Evolutionary conservation across 163 green algal species (phyloP).

Genomic region (Botryococcus braunii): DNA sequence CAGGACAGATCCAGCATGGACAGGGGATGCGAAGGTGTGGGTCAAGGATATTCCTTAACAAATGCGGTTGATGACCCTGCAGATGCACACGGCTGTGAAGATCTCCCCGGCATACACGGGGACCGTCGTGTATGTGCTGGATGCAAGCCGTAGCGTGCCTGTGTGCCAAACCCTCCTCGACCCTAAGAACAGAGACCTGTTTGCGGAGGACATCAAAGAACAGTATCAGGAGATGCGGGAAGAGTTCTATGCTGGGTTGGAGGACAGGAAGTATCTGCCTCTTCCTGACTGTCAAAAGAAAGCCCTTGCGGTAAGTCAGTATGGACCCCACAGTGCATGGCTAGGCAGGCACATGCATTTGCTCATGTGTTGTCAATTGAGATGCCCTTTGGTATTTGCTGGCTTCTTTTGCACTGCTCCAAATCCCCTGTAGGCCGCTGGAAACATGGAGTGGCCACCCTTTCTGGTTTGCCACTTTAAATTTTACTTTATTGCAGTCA

Average conservation of each 20-base stretch:
- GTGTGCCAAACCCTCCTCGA: constrained; percentile 85
- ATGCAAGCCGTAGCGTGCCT: constrained; percentile 86
- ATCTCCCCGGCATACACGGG: constrained; percentile 84
- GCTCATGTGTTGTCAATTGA: too few species aligned
- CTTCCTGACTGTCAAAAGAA: constrained; percentile 55
- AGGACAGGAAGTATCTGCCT: constrained; percentile 89
- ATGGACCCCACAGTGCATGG: too few species aligned
- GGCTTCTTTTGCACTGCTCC: too few species aligned
- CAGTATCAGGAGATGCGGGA: constrained; percentile 91
- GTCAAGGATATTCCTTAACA: too few species aligned
- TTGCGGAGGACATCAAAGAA: constrained; percentile 72
- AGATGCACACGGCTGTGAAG: constrained; percentile 99
- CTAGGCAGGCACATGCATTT: too few species aligned
- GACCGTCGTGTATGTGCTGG: constrained; percentile 88
- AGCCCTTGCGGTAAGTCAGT: constrained; percentile 16
- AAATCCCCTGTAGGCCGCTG: too few species aligned
- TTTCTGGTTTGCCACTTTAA: too few species aligned
- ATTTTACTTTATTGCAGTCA: too few species aligned
- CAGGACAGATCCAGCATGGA: too few species aligned
- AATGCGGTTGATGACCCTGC: neutral
- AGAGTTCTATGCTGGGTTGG: constrained; percentile 92
- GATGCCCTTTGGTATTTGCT: too few species aligned
- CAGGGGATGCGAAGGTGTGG: too few species aligned
- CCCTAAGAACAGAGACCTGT: constrained; percentile 52
- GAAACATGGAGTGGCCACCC: too few species aligned